A percentile compares a stretch with the other conserved stretches of the same genome.
phyloP scores from a whole-genome alignment of 495 filamentous ascomycete genomes.

The Astrothelium subdiscretum region DNA sequence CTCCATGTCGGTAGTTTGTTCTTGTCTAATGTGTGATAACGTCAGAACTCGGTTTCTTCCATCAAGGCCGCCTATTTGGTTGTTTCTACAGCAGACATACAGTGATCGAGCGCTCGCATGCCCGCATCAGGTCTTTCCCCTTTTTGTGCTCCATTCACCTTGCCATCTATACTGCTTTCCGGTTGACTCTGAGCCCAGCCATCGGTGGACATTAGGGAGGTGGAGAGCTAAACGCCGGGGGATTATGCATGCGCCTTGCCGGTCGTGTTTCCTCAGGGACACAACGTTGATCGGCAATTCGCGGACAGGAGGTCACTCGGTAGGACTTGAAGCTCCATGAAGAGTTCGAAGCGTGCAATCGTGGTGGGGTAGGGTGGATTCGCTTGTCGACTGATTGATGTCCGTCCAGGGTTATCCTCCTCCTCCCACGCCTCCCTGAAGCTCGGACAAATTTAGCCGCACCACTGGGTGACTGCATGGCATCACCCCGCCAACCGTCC shows the following conservation, averaged over 20 bases:
- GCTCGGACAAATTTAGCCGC: too few relatives aligned
- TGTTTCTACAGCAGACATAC: conserved; percentile 11
- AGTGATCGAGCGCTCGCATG: conserved; percentile 28
- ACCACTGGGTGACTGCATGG: too few relatives aligned
- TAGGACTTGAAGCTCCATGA: background rate
- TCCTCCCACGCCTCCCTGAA: too few relatives aligned
- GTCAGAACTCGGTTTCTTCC: background rate
- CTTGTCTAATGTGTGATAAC: conserved; percentile 48
- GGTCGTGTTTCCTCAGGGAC: background rate
- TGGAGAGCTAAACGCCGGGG: background rate
- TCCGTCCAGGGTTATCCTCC: background rate
- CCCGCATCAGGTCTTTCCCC: conserved; percentile 25
- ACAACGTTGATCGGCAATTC: background rate
- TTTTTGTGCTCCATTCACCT: background rate
- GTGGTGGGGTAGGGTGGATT: background rate
- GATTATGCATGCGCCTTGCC: background rate
- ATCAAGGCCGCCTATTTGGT: background rate
- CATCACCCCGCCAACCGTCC: background rate
- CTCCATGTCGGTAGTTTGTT: conserved; percentile 78
- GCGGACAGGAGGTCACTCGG: background rate
- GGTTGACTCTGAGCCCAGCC: background rate
- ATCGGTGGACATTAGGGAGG: conserved; percentile 1
- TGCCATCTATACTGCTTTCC: background rate
- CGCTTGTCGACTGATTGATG: background rate
- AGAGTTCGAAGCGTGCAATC: background rate